Conservation (phyloP, 192 early-diverging fungal genomes). For the Rhizophlyctis rosea region DNA sequence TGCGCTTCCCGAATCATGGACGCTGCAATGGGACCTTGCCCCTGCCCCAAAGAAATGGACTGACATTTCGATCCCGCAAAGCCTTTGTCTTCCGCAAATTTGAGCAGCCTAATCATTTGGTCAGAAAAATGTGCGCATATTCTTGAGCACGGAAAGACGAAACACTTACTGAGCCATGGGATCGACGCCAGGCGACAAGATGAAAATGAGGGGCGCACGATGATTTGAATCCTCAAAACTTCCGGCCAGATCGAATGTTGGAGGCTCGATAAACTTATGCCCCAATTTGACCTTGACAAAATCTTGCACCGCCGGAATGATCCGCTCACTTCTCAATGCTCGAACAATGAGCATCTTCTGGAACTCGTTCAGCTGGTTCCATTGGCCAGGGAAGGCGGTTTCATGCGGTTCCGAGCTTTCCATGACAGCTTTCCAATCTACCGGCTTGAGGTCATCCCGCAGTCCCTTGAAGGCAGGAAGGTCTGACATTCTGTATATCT, state of each 20-base stretch:
- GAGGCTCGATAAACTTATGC: slow-evolving; percentile 66
- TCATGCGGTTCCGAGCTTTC: slow-evolving; percentile 43
- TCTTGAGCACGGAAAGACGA: background rate
- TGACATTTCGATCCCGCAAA: slow-evolving; percentile 51
- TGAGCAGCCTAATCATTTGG: slow-evolving; percentile 43
- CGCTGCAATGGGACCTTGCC: slow-evolving; percentile 61
- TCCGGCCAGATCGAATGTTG: slow-evolving; percentile 57
- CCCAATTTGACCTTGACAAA: slow-evolving; percentile 62
- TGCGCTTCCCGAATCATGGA: slow-evolving; percentile 61
- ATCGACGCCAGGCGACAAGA: slow-evolving; percentile 64
- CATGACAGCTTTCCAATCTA: slow-evolving; percentile 46
- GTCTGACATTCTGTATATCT: slow-evolving; percentile 49
- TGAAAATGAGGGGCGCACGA: slow-evolving; percentile 54
- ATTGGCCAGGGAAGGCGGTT: slow-evolving; percentile 42
- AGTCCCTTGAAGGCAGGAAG: slow-evolving; percentile 52
- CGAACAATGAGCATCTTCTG: slow-evolving; percentile 50
- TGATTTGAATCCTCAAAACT: slow-evolving; percentile 61
- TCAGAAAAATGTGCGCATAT: background rate
- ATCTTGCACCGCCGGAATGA: slow-evolving; percentile 51
- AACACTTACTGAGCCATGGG: slow-evolving; percentile 58
- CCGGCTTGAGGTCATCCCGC: slow-evolving; percentile 44
- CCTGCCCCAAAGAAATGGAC: slow-evolving; percentile 62
- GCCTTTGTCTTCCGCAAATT: slow-evolving; percentile 63
- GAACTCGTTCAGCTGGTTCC: slow-evolving; percentile 48
- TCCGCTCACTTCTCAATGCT: slow-evolving; percentile 51